Evolutionary conservation across 179 eudicot genomes (phyloP).

Genomic region (Gypsophila paniculata): DNA sequence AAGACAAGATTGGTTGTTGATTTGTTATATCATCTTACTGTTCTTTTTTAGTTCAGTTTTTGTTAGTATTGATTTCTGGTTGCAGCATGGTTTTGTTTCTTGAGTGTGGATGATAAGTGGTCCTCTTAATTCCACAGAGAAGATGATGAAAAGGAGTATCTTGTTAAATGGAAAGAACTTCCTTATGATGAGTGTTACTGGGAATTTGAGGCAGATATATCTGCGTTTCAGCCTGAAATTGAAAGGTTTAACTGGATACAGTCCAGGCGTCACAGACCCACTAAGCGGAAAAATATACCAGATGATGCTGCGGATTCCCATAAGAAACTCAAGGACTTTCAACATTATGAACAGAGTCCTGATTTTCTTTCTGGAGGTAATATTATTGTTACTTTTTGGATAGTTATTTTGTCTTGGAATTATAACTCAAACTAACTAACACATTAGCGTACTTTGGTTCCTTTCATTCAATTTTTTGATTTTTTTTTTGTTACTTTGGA

Average conservation of each 20-base stretch:
- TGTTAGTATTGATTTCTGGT: not conserved
- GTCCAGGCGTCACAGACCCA: slow-evolving; percentile 53
- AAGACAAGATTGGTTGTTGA: no score
- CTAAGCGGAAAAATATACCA: slow-evolving; percentile 43
- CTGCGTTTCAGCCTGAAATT: slow-evolving; percentile 72
- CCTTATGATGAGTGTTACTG: slow-evolving; percentile 92
- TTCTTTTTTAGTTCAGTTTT: not conserved
- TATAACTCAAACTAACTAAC: slow-evolving; percentile 4
- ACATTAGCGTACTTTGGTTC: not conserved
- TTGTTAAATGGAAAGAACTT: slow-evolving; percentile 94
- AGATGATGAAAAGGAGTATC: slow-evolving; percentile 74
- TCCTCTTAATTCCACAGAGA: slow-evolving; percentile 49
- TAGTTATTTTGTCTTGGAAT: not conserved
- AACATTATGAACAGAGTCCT: slow-evolving; percentile 85
- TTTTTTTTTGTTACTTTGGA: slow-evolving; percentile 17
- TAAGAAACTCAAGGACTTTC: slow-evolving; percentile 75
- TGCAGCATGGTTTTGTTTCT: slow-evolving; percentile 5
- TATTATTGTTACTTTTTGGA: not conserved
- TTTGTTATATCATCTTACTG: no score
- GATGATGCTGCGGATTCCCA: slow-evolving; percentile 55
- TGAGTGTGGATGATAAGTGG: slow-evolving; percentile 17
- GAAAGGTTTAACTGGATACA: slow-evolving; percentile 59
- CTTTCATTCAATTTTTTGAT: not conserved
- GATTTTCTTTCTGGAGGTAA: slow-evolving; percentile 74
- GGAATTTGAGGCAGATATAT: slow-evolving; percentile 83